Conservation (phyloP, 2,329 filamentous ascomycete genomes). For the Aspergillus ruber region DNA sequence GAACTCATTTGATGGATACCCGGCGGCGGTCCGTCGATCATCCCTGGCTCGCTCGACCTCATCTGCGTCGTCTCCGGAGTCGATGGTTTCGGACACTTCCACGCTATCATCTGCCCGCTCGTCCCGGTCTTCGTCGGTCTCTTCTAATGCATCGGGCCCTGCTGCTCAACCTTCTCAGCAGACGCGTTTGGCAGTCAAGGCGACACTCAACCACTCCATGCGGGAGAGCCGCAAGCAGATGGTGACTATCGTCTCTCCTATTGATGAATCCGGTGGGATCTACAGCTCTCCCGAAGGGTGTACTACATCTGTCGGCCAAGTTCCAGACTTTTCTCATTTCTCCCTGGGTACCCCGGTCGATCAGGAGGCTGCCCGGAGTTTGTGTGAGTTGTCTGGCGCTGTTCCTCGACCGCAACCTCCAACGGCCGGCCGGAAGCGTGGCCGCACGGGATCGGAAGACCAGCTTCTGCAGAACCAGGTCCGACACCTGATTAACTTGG, state of each 20-base stretch:
- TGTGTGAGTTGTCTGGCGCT: constrained; percentile 35
- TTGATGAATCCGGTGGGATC: constrained; percentile 29
- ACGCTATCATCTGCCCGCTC: constrained; percentile 47
- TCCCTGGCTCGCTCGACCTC: constrained; percentile 49
- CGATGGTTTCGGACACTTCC: constrained; percentile 56
- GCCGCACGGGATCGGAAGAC: constrained; percentile 35
- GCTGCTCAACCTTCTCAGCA: constrained; percentile 17
- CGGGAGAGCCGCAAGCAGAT: constrained; percentile 32
- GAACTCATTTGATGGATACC: constrained; percentile 42
- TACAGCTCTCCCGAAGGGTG: constrained; percentile 32
- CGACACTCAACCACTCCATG: constrained; percentile 33
- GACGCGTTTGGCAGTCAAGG: constrained; percentile 33
- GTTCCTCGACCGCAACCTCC: constrained; percentile 15
- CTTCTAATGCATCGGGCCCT: constrained; percentile 34
- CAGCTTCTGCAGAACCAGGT: constrained; percentile 32
- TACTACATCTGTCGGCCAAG: constrained; percentile 15
- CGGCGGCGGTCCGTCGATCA: constrained; percentile 42
- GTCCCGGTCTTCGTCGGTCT: constrained; percentile 48
- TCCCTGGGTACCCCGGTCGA: constrained; percentile 27
- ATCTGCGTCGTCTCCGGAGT: constrained; percentile 53
- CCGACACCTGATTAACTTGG: constrained; percentile 29
- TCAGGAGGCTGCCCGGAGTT: constrained; percentile 36
- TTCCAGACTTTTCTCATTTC: constrained; percentile 31
- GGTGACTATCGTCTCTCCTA: constrained; percentile 29
- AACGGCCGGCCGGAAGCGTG: constrained; percentile 29